phyloP scores from a whole-genome alignment of 495 filamentous ascomycete species.

The Annulohypoxylon stygium region DNA sequence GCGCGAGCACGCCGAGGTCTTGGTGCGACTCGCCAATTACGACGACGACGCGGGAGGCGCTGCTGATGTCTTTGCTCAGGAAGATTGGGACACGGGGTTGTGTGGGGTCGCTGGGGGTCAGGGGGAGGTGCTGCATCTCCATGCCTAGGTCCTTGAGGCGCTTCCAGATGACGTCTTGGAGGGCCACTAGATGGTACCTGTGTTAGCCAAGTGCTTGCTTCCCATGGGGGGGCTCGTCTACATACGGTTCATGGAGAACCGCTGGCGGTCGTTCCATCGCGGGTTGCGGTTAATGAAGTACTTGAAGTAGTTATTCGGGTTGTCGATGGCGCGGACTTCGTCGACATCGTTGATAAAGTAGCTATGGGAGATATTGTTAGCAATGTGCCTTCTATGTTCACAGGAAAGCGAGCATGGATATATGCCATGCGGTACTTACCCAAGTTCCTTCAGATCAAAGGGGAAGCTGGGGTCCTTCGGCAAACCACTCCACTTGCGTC shows the following conservation, averaged over 20 bases:
- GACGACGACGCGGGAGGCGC: constrained; percentile 76
- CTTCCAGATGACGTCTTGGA: constrained; percentile 68
- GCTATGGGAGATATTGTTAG: constrained; percentile 55
- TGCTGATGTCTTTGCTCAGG: constrained; percentile 66
- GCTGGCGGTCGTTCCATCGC: constrained; percentile 76
- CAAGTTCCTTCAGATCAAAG: constrained; percentile 72
- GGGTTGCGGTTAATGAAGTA: constrained; percentile 78
- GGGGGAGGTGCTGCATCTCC: constrained; percentile 69
- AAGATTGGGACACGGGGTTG: constrained; percentile 78
- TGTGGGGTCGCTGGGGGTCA: constrained; percentile 54
- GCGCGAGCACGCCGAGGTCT: constrained; percentile 80
- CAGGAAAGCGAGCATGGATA: constrained; percentile 1
- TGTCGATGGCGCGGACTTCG: constrained; percentile 74
- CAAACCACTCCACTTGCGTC: constrained; percentile 71
- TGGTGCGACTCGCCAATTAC: constrained; percentile 78
- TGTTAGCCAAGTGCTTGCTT: not conserved
- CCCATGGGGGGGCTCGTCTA: constrained; percentile 1
- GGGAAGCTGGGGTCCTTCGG: constrained; percentile 77
- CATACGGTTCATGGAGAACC: constrained; percentile 77
- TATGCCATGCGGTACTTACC: constrained; percentile 65
- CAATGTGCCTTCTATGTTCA: not conserved
- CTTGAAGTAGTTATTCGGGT: constrained; percentile 76
- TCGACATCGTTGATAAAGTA: constrained; percentile 79
- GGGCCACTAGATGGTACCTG: constrained; percentile 63
- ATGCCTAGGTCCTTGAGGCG: constrained; percentile 73